Conservation (phyloP, 164 flowering plant species). For the Chimonanthus salicifolius region DNA sequence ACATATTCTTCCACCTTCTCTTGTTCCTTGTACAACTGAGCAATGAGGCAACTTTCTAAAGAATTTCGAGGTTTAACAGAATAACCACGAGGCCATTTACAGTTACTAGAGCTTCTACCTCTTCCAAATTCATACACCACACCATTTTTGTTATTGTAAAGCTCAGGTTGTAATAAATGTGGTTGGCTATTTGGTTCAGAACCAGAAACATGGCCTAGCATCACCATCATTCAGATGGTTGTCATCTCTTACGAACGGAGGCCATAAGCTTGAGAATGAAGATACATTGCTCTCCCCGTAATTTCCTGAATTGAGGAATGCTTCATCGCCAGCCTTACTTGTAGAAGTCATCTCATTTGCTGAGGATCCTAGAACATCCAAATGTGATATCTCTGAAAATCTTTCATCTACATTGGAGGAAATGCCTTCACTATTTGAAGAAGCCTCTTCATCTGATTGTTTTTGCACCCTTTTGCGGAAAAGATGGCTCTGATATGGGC, state of each 20-base stretch:
- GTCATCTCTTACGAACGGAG: constrained; percentile 9
- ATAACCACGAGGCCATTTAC: constrained; percentile 20
- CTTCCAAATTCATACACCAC: constrained; percentile 17
- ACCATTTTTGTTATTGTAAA: constrained; percentile 17
- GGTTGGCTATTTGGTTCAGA: constrained; percentile 6
- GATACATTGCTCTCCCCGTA: constrained; percentile 15
- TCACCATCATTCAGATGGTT: constrained; percentile 16
- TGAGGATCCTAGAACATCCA: constrained; percentile 15
- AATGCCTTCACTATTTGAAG: constrained; percentile 10
- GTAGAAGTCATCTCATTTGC: constrained; percentile 15
- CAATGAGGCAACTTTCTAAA: constrained; percentile 67
- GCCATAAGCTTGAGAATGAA: constrained; percentile 20
- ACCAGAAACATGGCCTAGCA: constrained; percentile 1
- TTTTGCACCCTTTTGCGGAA: constrained; percentile 15
- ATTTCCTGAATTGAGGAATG: constrained; percentile 8
- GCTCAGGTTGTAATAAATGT: constrained; percentile 9
- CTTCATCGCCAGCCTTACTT: constrained; percentile 22
- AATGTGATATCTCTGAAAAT: constrained; percentile 5
- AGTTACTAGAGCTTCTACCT: constrained; percentile 31
- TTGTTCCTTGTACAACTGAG: constrained; percentile 57
- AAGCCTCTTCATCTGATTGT: constrained; percentile 18
- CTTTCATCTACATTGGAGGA: constrained; percentile 10
- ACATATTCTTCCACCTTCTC: constrained; percentile 49
- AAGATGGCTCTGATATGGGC: constrained; percentile 17
- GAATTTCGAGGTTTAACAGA: constrained; percentile 47